These are phyloP conservation scores for Sanghuangporus baumii DNA, from an alignment of 1,284 basidiomycete genomes.

Conservation along the genomic window DNA sequence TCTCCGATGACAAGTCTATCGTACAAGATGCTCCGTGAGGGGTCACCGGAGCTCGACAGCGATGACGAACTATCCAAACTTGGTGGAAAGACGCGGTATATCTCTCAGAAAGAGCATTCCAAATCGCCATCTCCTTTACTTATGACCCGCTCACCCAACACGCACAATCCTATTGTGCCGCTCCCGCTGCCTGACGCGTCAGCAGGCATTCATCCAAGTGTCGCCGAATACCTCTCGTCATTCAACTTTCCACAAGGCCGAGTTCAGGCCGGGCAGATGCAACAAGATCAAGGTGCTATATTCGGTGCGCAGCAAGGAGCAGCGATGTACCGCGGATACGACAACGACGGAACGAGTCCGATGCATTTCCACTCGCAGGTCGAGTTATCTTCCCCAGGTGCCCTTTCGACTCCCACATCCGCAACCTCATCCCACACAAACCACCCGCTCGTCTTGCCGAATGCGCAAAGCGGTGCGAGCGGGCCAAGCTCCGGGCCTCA, in stretches of 20 bases:
- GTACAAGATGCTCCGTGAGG: slow-evolving; percentile 37
- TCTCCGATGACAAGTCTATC: slow-evolving; percentile 35
- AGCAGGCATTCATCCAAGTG: slow-evolving; percentile 47
- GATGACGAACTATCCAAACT: slow-evolving; percentile 67
- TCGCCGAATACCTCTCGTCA: slow-evolving; percentile 62
- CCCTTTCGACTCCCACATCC: slow-evolving; percentile 23
- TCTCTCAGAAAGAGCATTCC: slow-evolving; percentile 52
- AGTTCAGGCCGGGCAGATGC: background rate
- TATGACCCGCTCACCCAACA: slow-evolving; percentile 56
- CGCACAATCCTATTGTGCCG: slow-evolving; percentile 55
- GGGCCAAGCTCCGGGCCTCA: slow-evolving; percentile 13
- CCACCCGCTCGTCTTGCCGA: slow-evolving; percentile 19
- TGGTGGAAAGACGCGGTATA: slow-evolving; percentile 66
- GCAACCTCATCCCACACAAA: slow-evolving; percentile 8
- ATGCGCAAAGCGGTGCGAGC: slow-evolving; percentile 12
- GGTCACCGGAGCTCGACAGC: slow-evolving; percentile 46
- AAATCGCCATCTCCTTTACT: slow-evolving; percentile 45
- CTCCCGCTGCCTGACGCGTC: slow-evolving; percentile 39
- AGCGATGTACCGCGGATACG: background rate
- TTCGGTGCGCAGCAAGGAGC: background rate
- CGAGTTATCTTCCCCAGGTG: slow-evolving; percentile 22
- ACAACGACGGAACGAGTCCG: background rate
- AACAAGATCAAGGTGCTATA: background rate
- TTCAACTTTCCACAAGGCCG: slow-evolving; percentile 34
- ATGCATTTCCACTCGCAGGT: slow-evolving; percentile 11